Percentiles rank a stretch among this genome's conserved stretches.
phyloP scores from a whole-genome alignment of 345 rosid genomes.

The Eutrema heterophyllum region DNA sequence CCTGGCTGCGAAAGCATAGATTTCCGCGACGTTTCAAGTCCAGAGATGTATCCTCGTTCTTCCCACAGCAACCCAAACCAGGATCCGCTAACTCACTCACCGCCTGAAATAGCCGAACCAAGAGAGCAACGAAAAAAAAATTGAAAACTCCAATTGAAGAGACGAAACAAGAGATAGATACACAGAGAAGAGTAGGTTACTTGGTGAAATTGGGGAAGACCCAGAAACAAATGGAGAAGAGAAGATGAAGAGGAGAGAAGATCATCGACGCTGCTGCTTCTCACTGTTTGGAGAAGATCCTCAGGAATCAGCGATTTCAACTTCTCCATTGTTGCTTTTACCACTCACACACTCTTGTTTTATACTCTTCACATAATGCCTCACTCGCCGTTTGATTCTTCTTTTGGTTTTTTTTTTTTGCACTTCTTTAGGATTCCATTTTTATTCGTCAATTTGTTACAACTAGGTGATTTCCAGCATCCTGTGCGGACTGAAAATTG shows the following conservation, averaged over 20 bases:
- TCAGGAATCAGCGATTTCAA: conserved; percentile 46
- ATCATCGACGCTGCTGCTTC: conserved; percentile 38
- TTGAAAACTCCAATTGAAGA: neutral
- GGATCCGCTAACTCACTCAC: conserved; percentile 52
- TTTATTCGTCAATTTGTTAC: too few relatives aligned
- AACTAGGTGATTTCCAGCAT: too few relatives aligned
- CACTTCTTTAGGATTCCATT: too few relatives aligned
- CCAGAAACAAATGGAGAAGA: conserved; percentile 45
- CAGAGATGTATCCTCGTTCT: conserved; percentile 52
- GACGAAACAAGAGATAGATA: neutral
- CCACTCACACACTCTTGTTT: neutral
- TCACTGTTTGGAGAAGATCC: conserved; percentile 37
- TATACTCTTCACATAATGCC: too few relatives aligned
- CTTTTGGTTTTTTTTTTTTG: too few relatives aligned
- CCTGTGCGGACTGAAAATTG: too few relatives aligned
- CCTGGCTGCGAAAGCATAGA: conserved; percentile 39
- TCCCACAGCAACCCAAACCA: conserved; percentile 44
- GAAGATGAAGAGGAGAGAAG: conserved; percentile 48
- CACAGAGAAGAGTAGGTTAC: conserved; percentile 22
- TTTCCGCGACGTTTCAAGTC: conserved; percentile 65
- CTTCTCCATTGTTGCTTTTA: conserved; percentile 33
- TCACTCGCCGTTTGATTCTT: too few relatives aligned
- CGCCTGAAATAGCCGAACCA: conserved; percentile 21
- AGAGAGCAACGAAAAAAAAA: neutral
- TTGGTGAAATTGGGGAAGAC: conserved; percentile 52